Percentiles rank a stretch among this genome's conserved stretches.
phyloP scores from a whole-genome alignment of 306 rosid species.

The Sindora glabra region DNA sequence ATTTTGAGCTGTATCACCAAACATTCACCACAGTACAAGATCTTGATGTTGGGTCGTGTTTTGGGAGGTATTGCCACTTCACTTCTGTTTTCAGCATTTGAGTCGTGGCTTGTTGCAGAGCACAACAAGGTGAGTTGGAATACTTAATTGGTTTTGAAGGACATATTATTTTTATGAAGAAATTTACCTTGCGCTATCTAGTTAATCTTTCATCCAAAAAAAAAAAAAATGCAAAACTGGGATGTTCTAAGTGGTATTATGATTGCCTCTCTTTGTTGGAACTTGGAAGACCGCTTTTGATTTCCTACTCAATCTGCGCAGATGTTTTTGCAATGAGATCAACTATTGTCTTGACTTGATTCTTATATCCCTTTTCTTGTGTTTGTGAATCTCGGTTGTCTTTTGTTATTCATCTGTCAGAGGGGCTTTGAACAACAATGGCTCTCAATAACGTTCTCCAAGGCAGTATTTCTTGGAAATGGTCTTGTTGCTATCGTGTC shows the following conservation, averaged over 20 bases:
- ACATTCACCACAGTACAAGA: slow-evolving; percentile 83
- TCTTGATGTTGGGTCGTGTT: slow-evolving; percentile 89
- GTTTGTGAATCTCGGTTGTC: no score
- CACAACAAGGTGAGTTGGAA: slow-evolving; percentile 85
- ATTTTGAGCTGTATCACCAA: slow-evolving; percentile 91
- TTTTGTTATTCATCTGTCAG: slow-evolving; percentile 35
- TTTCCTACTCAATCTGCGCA: no score
- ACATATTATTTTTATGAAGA: neutral
- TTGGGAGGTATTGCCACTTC: slow-evolving; percentile 98
- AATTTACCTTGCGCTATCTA: no score
- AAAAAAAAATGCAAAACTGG: no score
- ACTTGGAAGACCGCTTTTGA: no score
- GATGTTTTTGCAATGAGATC: no score
- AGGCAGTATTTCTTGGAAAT: slow-evolving; percentile 91
- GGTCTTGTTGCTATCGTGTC: slow-evolving; percentile 82
- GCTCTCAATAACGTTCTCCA: slow-evolving; percentile 83
- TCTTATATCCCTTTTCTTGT: no score
- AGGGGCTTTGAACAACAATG: slow-evolving; percentile 96
- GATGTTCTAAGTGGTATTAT: neutral
- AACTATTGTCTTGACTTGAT: no score
- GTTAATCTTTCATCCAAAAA: no score
- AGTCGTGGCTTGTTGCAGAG: slow-evolving; percentile 99
- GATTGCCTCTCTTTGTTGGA: neutral
- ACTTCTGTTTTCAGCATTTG: slow-evolving; percentile 87
- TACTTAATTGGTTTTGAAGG: neutral